phyloP scores from a whole-genome alignment of 2,329 filamentous ascomycete genomes.

The Aspergillus nomiae region DNA sequence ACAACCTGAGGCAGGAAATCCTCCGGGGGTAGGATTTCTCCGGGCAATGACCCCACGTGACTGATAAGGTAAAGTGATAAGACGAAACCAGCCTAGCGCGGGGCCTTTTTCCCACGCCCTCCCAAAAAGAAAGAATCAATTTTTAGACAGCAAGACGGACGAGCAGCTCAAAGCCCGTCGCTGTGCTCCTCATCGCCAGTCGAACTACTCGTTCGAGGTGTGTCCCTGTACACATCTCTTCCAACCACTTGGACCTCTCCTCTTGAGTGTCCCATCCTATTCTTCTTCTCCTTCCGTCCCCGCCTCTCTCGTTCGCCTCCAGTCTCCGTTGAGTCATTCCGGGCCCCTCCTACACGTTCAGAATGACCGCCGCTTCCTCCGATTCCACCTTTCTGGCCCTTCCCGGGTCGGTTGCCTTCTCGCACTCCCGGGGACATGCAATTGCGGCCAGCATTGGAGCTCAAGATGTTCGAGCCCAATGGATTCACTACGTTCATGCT shows the following conservation, averaged over 20 bases:
- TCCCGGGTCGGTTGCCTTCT: constrained; percentile 47
- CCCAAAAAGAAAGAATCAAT: constrained; percentile 21
- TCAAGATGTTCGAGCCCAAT: constrained; percentile 48
- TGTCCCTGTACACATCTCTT: constrained; percentile 17
- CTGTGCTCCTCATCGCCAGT: constrained; percentile 19
- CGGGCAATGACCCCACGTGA: constrained; percentile 17
- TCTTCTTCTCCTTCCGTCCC: constrained; percentile 1
- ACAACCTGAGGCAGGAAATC: constrained; percentile 7
- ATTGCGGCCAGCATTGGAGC: constrained; percentile 47
- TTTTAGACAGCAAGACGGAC: constrained; percentile 17
- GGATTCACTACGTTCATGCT: constrained; percentile 67
- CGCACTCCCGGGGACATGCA: constrained; percentile 46
- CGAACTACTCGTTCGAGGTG: constrained; percentile 23
- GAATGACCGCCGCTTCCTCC: constrained; percentile 36
- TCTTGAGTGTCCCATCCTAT: constrained; percentile 1
- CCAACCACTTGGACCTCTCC: constrained; percentile 15
- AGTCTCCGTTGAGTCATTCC: constrained; percentile 5
- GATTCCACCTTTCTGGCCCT: constrained; percentile 39
- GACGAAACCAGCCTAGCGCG: constrained; percentile 30
- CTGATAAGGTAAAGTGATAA: constrained; percentile 28
- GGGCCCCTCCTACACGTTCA: constrained; percentile 9
- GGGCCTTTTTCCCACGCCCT: constrained; percentile 18
- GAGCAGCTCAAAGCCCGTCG: constrained; percentile 23
- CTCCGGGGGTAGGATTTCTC: constrained; percentile 2
- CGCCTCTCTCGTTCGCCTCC: constrained; percentile 3